Percentiles rank a stretch among this genome's conserved stretches.
Evolutionary conservation across 208 protist species (phyloP).

Genomic region (Wallacemonas sp.): DNA sequence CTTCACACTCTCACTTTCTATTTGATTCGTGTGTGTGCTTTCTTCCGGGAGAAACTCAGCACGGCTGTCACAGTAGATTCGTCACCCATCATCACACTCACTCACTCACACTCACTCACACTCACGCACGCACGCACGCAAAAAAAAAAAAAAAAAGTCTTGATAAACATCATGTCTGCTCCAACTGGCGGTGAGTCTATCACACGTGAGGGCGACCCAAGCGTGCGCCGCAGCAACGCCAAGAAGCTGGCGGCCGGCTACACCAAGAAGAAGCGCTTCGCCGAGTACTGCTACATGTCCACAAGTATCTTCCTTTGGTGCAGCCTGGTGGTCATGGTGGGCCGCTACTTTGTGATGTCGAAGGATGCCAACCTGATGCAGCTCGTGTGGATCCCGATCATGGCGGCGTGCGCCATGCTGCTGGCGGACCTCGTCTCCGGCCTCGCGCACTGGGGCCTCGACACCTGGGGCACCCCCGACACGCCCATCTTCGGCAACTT

Average conservation of each 20-base stretch:
- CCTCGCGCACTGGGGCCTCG: slow-evolving; percentile 92
- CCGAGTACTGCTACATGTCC: slow-evolving; percentile 82
- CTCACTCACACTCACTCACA: too few relatives aligned
- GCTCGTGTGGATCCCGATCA: slow-evolving; percentile 71
- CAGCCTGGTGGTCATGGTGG: slow-evolving; percentile 55
- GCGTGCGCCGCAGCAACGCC: slow-evolving; percentile 74
- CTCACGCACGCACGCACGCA: too few relatives aligned
- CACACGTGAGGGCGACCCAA: slow-evolving; percentile 43
- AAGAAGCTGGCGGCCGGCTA: slow-evolving; percentile 80
- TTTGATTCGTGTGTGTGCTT: too few relatives aligned
- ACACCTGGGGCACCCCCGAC: slow-evolving; percentile 93
- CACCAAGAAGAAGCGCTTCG: slow-evolving; percentile 81
- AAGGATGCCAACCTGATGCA: slow-evolving; percentile 57
- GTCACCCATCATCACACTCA: too few relatives aligned
- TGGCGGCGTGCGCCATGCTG: slow-evolving; percentile 73
- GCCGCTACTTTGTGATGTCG: slow-evolving; percentile 70
- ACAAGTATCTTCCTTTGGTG: slow-evolving; percentile 59
- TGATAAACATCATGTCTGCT: background rate
- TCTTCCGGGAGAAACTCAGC: background rate
- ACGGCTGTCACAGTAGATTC: too few relatives aligned
- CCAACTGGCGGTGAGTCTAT: slow-evolving; percentile 33
- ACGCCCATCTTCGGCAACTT: slow-evolving; percentile 91
- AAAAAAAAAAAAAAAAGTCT: slow-evolving; percentile 4
- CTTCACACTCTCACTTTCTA: background rate
- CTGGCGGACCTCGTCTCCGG: slow-evolving; percentile 91